Conservation (phyloP, 2,329 filamentous ascomycete species). For the Botrytis cinerea region DNA sequence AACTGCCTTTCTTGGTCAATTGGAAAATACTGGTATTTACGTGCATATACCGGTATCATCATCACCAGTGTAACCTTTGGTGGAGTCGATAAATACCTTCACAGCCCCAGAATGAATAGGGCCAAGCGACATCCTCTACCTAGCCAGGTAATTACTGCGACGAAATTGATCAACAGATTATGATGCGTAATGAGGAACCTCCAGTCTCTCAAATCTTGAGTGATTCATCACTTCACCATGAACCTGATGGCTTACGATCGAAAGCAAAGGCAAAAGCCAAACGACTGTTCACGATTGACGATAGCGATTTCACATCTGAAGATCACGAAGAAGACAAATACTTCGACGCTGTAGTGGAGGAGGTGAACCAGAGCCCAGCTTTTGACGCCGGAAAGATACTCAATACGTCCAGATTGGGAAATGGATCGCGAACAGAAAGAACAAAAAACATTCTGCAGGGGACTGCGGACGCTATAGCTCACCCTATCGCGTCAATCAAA, state of each 20-base stretch:
- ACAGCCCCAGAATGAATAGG: neutral
- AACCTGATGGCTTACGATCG: neutral
- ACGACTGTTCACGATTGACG: neutral
- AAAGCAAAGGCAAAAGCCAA: constrained; percentile 11
- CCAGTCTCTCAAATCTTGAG: neutral
- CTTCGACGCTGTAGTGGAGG: neutral
- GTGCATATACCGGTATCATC: too few species aligned
- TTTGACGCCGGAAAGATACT: constrained; percentile 32
- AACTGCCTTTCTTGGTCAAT: neutral
- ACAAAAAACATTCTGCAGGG: constrained; percentile 26
- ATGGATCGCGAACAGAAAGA: constrained; percentile 23
- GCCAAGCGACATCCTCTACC: neutral
- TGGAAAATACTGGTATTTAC: neutral
- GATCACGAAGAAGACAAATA: neutral
- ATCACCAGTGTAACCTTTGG: neutral
- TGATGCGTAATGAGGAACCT: constrained; percentile 17
- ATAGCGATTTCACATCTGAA: neutral
- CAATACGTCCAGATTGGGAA: constrained; percentile 24
- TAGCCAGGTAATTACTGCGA: neutral
- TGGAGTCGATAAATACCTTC: neutral
- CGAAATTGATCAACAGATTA: neutral
- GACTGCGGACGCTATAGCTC: constrained; percentile 25
- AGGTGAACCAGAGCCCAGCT: constrained; percentile 31
- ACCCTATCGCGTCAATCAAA: constrained; percentile 33
- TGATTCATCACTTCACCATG: neutral